Evolutionary conservation across 352 stramenopile species (phyloP).

Genomic region (Pythium chondricola): DNA sequence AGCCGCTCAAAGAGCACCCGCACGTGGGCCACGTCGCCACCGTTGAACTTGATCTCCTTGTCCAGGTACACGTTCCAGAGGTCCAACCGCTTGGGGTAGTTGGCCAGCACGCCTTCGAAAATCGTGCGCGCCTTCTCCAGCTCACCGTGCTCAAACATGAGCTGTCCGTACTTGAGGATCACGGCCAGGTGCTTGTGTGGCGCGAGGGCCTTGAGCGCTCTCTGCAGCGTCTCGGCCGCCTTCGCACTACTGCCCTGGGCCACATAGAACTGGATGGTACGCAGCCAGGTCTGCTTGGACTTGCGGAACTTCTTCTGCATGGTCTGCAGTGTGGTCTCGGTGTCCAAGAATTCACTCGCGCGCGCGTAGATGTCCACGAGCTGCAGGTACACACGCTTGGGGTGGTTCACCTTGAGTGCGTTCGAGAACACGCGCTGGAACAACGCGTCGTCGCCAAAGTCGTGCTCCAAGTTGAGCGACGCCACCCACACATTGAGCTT

Average conservation of each 20-base stretch:
- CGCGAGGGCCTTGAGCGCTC: constrained; percentile 88
- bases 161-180: constrained; percentile 93
- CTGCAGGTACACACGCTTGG: constrained; percentile 93
- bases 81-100: constrained; percentile 95
- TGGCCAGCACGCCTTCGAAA: constrained; percentile 92
- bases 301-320: constrained; percentile 92
- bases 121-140: constrained; percentile 93
- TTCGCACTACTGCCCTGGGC: constrained; percentile 53
- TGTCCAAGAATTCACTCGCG: constrained; percentile 57
- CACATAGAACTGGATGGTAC: constrained; percentile 83
- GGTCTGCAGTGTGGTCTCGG: constrained; percentile 64
- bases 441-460: constrained; percentile 90
- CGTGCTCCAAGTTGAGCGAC: constrained; percentile 94
- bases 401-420: constrained; percentile 92
- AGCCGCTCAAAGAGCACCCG: constrained; percentile 88
- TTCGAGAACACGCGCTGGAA: constrained; percentile 90
- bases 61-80: constrained; percentile 96
- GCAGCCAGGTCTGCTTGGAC: constrained; percentile 88
- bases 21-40: constrained; percentile 70
- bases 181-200: constrained; percentile 93
- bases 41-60: constrained; percentile 93
- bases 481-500: constrained; percentile 97
- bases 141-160: constrained; percentile 93
- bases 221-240: constrained; percentile 88
- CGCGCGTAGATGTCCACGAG: constrained; percentile 91